Percentiles rank a stretch among this genome's conserved stretches.
These are phyloP conservation scores for Flaveria ramosissima DNA, from an alignment of 129 eudicot genomes.

Conservation along the genomic window DNA sequence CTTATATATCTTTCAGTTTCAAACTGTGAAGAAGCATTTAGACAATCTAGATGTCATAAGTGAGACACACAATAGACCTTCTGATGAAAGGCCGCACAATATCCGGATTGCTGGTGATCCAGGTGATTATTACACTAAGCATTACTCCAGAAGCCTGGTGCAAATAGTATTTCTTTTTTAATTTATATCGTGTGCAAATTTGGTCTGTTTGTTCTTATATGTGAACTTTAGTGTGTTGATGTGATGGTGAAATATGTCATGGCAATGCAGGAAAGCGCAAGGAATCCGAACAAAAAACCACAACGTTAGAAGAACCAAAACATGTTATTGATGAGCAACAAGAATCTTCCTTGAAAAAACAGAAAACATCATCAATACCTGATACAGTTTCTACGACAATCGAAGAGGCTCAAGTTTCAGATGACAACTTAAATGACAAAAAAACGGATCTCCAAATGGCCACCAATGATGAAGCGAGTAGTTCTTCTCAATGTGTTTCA, in stretches of 20 bases:
- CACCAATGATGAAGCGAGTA: conserved; percentile 30
- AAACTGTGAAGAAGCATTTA: conserved; percentile 37
- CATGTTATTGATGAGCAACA: conserved; percentile 34
- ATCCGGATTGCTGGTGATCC: conserved; percentile 34
- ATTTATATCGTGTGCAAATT: background rate
- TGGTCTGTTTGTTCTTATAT: conserved; percentile 4
- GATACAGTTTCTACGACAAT: conserved; percentile 28
- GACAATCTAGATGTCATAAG: conserved; percentile 29
- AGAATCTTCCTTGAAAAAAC: conserved; percentile 51
- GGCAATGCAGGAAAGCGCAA: conserved; percentile 51
- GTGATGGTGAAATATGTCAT: conserved; percentile 30
- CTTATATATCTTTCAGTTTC: conserved; percentile 31
- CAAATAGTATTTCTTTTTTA: background rate
- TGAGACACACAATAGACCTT: conserved; percentile 30
- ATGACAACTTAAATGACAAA: conserved; percentile 30
- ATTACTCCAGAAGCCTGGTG: conserved; percentile 26
- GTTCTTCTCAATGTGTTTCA: conserved; percentile 22
- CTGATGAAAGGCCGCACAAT: conserved; percentile 34
- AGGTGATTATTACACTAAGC: conserved; percentile 35
- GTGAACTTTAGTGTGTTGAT: conserved; percentile 17
- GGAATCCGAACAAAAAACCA: conserved; percentile 34
- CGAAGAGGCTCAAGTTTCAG: conserved; percentile 32
- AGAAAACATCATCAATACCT: conserved; percentile 40
- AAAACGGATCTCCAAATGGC: conserved; percentile 25
- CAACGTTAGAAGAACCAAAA: conserved; percentile 31